Evolutionary conservation across 352 stramenopile genomes (phyloP).

Genomic region (Elongisporangium senticosum): DNA sequence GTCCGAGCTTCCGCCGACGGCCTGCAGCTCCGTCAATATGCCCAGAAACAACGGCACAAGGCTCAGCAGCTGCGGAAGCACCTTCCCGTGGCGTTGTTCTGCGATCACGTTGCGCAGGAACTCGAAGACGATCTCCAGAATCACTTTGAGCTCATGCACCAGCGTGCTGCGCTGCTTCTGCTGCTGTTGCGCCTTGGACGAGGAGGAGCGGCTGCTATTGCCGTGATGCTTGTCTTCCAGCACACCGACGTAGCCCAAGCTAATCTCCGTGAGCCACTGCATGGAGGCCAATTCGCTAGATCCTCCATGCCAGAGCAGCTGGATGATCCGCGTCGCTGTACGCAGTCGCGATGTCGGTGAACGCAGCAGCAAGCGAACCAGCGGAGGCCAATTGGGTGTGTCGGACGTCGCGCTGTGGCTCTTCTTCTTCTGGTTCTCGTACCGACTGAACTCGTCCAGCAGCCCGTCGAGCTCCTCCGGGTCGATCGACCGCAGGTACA

Average conservation of each 20-base stretch:
- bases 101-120: constrained; percentile 45
- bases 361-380: constrained; percentile 58
- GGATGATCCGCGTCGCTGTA: constrained; percentile 49
- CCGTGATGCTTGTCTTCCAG: constrained; percentile 19
- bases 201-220: neutral
- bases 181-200: neutral
- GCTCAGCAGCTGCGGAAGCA: constrained; percentile 53
- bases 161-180: constrained; percentile 17
- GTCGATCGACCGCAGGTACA: constrained; percentile 58
- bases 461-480: constrained; percentile 56
- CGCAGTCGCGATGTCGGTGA: constrained; percentile 44
- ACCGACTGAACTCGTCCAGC: constrained; percentile 44
- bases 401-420: constrained; percentile 20
- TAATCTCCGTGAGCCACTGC: constrained; percentile 76
- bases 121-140: constrained; percentile 53
- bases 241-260: constrained; percentile 48
- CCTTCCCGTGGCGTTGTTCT: constrained; percentile 20
- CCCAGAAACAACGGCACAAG: constrained; percentile 52
- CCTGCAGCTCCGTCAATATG: constrained; percentile 28
- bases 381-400: constrained; percentile 42
- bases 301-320: constrained; percentile 43
- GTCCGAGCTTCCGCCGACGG: constrained; percentile 1
- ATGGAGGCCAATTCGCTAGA: constrained; percentile 64
- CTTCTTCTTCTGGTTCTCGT: constrained; percentile 42
- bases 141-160: constrained; percentile 34